phyloP scores from a whole-genome alignment of 805 yeast genomes.

The Ogataea trehaloabstinens region DNA sequence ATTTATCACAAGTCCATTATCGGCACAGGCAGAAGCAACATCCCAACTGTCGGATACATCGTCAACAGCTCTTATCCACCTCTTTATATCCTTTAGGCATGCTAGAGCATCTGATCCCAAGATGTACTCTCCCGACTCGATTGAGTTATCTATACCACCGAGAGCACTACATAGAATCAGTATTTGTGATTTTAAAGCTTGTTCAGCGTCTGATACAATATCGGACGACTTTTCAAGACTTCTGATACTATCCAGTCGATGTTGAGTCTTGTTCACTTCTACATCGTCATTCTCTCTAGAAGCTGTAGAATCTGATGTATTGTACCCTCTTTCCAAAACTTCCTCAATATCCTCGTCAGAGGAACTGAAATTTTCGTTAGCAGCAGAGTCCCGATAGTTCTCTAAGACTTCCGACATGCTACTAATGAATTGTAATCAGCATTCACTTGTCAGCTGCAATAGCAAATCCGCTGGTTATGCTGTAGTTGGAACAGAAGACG shows the following conservation, averaged over 20 bases:
- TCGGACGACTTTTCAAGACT: conserved; percentile 4
- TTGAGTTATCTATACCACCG: conserved; percentile 81
- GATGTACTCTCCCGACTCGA: conserved; percentile 48
- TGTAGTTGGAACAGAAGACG: no score
- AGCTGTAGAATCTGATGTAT: conserved; percentile 13
- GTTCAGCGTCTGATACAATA: conserved; percentile 22
- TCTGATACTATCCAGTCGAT: conserved; percentile 3
- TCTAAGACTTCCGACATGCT: not conserved
- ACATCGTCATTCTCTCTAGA: conserved; percentile 13
- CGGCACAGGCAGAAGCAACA: conserved; percentile 86
- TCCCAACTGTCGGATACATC: conserved; percentile 67
- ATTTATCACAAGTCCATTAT: conserved; percentile 65
- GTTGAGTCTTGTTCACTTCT: conserved; percentile 6
- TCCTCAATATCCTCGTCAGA: conserved; percentile 25
- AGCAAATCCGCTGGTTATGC: no score
- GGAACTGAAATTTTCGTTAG: conserved; percentile 6
- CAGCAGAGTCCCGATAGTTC: not conserved
- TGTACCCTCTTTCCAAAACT: conserved; percentile 19
- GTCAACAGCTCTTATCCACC: conserved; percentile 86
- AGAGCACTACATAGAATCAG: conserved; percentile 81
- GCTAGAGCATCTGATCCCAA: conserved; percentile 87
- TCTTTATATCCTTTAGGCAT: conserved; percentile 81
- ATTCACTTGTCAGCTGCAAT: no score
- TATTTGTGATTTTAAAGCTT: conserved; percentile 64
- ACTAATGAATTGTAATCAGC: no score